A percentile compares a stretch with the other conserved stretches of the same genome.
These are phyloP conservation scores for Penicillium robsamsonii DNA, from an alignment of 495 filamentous ascomycete species.

Conservation along the genomic window DNA sequence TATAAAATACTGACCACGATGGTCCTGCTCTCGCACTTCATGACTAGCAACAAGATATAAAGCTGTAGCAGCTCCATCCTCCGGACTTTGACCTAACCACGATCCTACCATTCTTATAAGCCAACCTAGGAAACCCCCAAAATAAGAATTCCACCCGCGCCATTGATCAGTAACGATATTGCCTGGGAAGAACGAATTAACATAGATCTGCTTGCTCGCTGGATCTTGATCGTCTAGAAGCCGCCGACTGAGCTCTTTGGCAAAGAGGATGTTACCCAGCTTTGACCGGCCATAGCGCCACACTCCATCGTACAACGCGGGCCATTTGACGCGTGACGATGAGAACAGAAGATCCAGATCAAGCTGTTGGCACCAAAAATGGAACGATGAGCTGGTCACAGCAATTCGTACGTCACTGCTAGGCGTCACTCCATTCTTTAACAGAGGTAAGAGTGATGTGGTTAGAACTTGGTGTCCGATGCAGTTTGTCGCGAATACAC, in stretches of 20 bases:
- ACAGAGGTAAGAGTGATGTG: constrained; percentile 32
- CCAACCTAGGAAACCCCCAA: constrained; percentile 21
- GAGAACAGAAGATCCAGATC: constrained; percentile 28
- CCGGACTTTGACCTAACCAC: constrained; percentile 27
- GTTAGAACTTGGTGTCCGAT: constrained; percentile 39
- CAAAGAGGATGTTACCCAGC: constrained; percentile 45
- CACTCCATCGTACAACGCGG: constrained; percentile 18
- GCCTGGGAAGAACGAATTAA: constrained; percentile 41
- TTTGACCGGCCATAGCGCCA: constrained; percentile 44
- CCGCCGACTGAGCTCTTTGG: constrained; percentile 31
- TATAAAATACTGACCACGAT: constrained; percentile 35
- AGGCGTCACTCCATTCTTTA: constrained; percentile 21
- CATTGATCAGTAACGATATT: constrained; percentile 40
- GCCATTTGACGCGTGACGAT: constrained; percentile 15
- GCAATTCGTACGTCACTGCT: constrained; percentile 30
- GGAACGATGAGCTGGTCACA: constrained; percentile 31
- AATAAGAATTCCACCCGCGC: constrained; percentile 32
- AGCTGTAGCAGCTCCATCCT: constrained; percentile 39
- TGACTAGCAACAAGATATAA: constrained; percentile 35
- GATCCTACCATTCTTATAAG: constrained; percentile 9
- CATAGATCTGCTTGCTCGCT: constrained; percentile 29
- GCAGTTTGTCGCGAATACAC: constrained; percentile 40
- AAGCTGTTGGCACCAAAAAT: constrained; percentile 25
- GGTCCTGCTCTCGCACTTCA: constrained; percentile 15
- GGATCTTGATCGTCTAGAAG: constrained; percentile 19